phyloP scores from a whole-genome alignment of 2,329 filamentous ascomycete genomes.

The Aspergillus cejpii region DNA sequence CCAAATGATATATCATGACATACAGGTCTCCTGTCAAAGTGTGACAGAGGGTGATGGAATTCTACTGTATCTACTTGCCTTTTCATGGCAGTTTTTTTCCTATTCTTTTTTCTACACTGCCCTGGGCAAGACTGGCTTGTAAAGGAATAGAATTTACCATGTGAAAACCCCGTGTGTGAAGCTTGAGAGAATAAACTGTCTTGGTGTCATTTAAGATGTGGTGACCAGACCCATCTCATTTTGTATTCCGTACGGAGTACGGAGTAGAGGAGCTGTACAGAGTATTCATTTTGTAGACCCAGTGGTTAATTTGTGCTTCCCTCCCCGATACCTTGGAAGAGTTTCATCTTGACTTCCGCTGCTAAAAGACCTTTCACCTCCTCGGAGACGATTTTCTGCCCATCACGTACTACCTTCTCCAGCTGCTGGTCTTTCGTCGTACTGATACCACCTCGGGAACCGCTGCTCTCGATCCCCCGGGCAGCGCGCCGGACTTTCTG shows the following conservation, averaged over 20 bases:
- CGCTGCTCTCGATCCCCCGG: slow-evolving; percentile 32
- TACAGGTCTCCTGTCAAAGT: slow-evolving; percentile 8
- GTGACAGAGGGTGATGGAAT: slow-evolving; percentile 5
- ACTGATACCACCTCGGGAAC: slow-evolving; percentile 24
- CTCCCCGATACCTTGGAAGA: slow-evolving; percentile 43
- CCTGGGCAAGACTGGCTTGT: too few relatives aligned
- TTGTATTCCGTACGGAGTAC: too few relatives aligned
- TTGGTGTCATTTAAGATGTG: neutral
- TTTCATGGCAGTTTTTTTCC: too few relatives aligned
- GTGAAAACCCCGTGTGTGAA: too few relatives aligned
- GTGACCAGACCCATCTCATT: neutral
- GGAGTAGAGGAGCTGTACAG: neutral
- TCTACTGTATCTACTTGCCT: slow-evolving; percentile 9
- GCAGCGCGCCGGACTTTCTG: slow-evolving; percentile 69
- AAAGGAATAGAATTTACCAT: too few relatives aligned
- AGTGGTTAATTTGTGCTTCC: slow-evolving; percentile 10
- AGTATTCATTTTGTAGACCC: neutral
- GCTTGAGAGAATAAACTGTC: too few relatives aligned
- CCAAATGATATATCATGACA: slow-evolving; percentile 19
- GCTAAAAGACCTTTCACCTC: slow-evolving; percentile 45
- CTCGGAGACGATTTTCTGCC: slow-evolving; percentile 52
- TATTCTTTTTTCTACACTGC: too few relatives aligned
- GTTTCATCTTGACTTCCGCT: slow-evolving; percentile 47
- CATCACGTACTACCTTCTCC: slow-evolving; percentile 51
- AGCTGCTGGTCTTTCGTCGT: slow-evolving; percentile 41